A percentile compares a stretch with the other conserved stretches of the same genome.
These are phyloP conservation scores for Spathaspora girioi DNA, from an alignment of 805 yeast species.

Conservation along the genomic window DNA sequence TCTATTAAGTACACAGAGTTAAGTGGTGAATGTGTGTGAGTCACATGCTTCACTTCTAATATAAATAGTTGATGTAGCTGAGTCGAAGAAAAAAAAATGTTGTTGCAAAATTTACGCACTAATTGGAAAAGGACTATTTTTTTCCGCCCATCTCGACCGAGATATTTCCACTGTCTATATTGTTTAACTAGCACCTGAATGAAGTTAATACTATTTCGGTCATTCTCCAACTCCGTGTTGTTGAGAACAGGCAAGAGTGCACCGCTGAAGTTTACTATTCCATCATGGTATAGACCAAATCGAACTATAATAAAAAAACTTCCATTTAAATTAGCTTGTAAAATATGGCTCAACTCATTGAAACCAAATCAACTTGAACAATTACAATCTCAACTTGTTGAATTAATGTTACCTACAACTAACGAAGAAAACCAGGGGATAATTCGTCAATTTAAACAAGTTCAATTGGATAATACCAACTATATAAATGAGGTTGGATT, in stretches of 20 bases:
- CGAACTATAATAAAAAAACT: conserved; percentile 8
- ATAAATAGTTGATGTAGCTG: too few species aligned
- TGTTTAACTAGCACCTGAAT: neutral
- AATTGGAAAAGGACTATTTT: too few species aligned
- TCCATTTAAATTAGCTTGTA: conserved; percentile 11
- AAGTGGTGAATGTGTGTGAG: too few species aligned
- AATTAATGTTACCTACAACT: conserved; percentile 26
- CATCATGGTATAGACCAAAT: conserved; percentile 13
- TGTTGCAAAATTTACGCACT: too few species aligned
- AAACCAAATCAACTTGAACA: conserved; percentile 21
- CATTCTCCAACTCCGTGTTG: neutral
- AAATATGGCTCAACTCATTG: conserved; percentile 23
- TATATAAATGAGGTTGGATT: conserved; percentile 34
- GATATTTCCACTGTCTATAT: too few species aligned
- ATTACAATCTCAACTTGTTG: conserved; percentile 33
- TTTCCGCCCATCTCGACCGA: neutral
- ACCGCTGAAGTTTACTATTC: conserved; percentile 9
- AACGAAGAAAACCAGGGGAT: conserved; percentile 20
- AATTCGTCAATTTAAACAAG: conserved; percentile 11
- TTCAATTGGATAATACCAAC: conserved; percentile 22
- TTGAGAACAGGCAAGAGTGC: neutral
- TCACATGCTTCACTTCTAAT: too few species aligned
- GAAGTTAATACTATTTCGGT: neutral
- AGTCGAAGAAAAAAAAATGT: too few species aligned
- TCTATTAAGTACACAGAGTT: too few species aligned